A percentile compares a stretch with the other conserved stretches of the same genome.
phyloP scores from a whole-genome alignment of 1,284 basidiomycete species.

The Austroboletus novae-zelandiae region DNA sequence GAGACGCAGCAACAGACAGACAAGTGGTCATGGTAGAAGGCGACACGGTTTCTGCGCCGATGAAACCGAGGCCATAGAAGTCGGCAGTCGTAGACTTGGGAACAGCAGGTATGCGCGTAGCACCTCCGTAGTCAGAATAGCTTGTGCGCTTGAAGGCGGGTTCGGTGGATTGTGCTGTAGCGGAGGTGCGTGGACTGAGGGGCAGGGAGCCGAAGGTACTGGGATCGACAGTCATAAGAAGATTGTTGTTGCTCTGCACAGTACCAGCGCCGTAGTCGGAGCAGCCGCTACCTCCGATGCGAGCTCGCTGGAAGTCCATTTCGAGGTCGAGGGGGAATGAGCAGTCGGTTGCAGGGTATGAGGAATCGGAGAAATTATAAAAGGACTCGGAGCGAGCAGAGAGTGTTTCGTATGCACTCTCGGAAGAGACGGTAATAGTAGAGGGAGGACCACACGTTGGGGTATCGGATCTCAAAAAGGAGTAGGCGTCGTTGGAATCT shows the following conservation, averaged over 20 bases:
- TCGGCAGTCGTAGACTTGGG: slow-evolving; percentile 50
- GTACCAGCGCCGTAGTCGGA: slow-evolving; percentile 50
- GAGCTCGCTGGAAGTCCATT: slow-evolving; percentile 67
- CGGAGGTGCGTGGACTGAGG: slow-evolving; percentile 57
- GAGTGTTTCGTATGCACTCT: slow-evolving; percentile 68
- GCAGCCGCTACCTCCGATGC: slow-evolving; percentile 46
- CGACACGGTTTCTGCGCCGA: slow-evolving; percentile 43
- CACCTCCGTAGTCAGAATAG: slow-evolving; percentile 62
- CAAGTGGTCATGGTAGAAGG: slow-evolving; percentile 51
- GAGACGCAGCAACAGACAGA: slow-evolving; percentile 42
- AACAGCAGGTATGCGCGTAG: slow-evolving; percentile 41
- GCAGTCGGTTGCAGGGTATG: slow-evolving; percentile 50
- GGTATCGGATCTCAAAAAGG: slow-evolving; percentile 58
- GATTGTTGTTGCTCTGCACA: slow-evolving; percentile 38
- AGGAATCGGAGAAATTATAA: slow-evolving; percentile 58
- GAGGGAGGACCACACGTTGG: slow-evolving; percentile 70
- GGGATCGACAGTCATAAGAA: slow-evolving; percentile 46
- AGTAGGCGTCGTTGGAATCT: slow-evolving; percentile 61
- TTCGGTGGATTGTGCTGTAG: slow-evolving; percentile 34
- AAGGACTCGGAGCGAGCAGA: slow-evolving; percentile 66
- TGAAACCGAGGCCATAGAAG: slow-evolving; percentile 49
- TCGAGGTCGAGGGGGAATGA: slow-evolving; percentile 61
- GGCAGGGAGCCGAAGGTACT: slow-evolving; percentile 57
- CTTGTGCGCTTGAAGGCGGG: slow-evolving; percentile 47
- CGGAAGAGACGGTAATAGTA: slow-evolving; percentile 73